Evolutionary conservation across 345 rosid genomes (phyloP).

Genomic region (Camelina neglecta): DNA sequence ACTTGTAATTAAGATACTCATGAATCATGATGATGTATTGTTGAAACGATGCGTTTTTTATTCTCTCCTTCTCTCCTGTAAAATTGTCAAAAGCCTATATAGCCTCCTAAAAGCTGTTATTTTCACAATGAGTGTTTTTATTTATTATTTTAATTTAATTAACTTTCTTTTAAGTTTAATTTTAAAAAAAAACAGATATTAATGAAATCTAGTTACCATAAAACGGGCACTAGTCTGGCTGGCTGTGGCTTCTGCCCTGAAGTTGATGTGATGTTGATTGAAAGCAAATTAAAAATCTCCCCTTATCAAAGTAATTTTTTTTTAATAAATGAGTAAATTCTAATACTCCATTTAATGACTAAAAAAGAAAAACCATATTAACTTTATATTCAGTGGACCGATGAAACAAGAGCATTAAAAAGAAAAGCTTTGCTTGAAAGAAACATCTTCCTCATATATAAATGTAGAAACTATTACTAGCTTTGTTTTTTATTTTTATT

Average conservation of each 20-base stretch:
- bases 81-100: conserved; percentile 32
- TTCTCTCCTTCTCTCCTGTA: neutral
- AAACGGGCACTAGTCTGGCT: conserved; percentile 43
- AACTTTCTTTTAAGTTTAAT: too few relatives aligned
- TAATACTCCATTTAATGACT: conserved; percentile 26
- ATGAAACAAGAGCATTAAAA: conserved; percentile 42
- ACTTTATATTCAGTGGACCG: conserved; percentile 35
- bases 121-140: neutral
- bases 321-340: conserved; percentile 5
- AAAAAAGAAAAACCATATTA: conserved; percentile 15
- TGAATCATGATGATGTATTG: conserved; percentile 33
- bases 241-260: conserved; percentile 41
- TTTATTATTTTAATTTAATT: neutral
- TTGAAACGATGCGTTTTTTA: conserved; percentile 18
- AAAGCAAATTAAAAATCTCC: conserved; percentile 36
- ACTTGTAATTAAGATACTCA: conserved; percentile 19
- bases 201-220: conserved; percentile 33
- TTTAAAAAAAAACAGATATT: neutral
- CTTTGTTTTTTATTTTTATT: neutral
- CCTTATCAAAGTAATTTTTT: too few relatives aligned
- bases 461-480: conserved; percentile 33
- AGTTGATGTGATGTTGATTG: conserved; percentile 61
- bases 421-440: conserved; percentile 61
- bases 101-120: conserved; percentile 28
- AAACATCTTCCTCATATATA: conserved; percentile 46